Evolutionary conservation across 306 rosid species (phyloP).

Genomic region (Mucuna pruriens): DNA sequence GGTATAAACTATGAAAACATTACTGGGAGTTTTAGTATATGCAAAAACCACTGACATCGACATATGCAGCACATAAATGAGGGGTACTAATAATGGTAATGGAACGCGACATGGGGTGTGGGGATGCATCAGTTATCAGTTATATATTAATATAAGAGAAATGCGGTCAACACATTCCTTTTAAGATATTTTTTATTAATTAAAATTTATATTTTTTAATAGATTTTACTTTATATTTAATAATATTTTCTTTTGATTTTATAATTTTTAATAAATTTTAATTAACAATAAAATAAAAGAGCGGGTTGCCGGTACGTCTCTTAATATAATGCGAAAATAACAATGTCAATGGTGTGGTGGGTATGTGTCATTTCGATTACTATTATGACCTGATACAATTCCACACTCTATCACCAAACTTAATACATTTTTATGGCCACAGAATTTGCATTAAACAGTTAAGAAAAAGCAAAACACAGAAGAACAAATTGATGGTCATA

Average conservation of each 20-base stretch:
- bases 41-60: neutral
- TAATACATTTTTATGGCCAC: neutral
- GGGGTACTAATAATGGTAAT: slow-evolving; percentile 37
- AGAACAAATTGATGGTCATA: neutral
- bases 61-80: slow-evolving; percentile 2
- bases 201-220: no score
- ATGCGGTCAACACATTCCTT: no score
- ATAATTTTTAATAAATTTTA: no score
- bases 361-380: neutral
- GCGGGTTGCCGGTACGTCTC: no score
- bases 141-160: no score
- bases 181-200: no score
- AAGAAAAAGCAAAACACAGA: neutral
- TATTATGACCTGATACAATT: neutral
- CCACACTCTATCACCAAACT: neutral
- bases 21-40: neutral
- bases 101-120: slow-evolving; percentile 39
- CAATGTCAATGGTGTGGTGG: neutral
- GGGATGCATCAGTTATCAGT: neutral
- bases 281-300: no score
- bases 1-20: neutral
- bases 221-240: no score
- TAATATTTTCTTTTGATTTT: no score
- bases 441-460: slow-evolving; percentile 1
- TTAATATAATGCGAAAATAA: neutral